phyloP scores from a whole-genome alignment of 352 stramenopile genomes.

The Aphanomyces euteiches region DNA sequence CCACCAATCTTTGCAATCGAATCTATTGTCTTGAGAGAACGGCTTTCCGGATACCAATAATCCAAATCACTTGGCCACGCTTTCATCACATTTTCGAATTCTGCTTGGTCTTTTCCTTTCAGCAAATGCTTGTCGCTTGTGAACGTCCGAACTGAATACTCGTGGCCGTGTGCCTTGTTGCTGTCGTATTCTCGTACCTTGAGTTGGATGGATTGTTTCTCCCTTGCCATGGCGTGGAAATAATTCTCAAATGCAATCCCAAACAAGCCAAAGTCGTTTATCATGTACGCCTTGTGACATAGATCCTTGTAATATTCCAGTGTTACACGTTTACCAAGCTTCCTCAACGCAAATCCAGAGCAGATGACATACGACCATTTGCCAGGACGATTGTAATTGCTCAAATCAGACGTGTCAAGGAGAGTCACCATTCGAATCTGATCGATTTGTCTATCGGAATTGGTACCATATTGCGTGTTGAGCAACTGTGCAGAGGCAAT shows the following conservation, averaged over 20 bases:
- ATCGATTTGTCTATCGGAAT: not conserved
- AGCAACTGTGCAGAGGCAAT: not conserved
- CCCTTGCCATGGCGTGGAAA: not conserved
- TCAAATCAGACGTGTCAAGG: not conserved
- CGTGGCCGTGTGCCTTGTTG: not conserved
- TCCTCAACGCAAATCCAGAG: too few relatives aligned
- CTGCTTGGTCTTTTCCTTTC: not conserved
- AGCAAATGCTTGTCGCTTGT: not conserved
- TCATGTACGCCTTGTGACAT: not conserved
- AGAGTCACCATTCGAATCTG: slow-evolving; percentile 1
- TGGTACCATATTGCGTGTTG: not conserved
- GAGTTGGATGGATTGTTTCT: not conserved
- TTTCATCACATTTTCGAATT: slow-evolving; percentile 1
- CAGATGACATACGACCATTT: not conserved
- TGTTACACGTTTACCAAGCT: too few relatives aligned
- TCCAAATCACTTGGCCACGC: not conserved
- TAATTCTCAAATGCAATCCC: slow-evolving; percentile 3
- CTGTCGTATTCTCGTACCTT: not conserved
- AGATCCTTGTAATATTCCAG: too few relatives aligned
- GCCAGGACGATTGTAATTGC: not conserved
- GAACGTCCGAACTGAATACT: not conserved
- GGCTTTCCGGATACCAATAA: not conserved
- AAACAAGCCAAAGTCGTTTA: slow-evolving; percentile 8
- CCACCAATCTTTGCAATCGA: slow-evolving; percentile 5
- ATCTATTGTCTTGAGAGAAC: slow-evolving; percentile 6